Base-by-base conservation (phyloP, 768 basidiomycete species). In the Mycena latifolia region DNA sequence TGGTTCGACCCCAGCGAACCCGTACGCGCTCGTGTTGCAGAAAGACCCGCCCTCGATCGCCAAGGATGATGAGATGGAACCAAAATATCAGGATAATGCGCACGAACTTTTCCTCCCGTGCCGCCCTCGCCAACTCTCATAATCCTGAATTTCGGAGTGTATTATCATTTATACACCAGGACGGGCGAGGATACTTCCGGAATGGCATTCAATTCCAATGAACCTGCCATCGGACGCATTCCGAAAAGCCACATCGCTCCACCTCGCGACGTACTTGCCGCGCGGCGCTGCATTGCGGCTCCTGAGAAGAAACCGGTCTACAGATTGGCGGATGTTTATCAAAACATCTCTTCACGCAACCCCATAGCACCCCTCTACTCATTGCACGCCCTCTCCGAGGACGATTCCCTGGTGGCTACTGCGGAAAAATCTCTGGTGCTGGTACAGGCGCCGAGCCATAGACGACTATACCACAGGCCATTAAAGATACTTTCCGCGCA, bases 141-240 rank as follows among this genome's bases (percentile, higher is more conserved):
- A n/a, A n/a, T n/a, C n/a, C n/a, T n/a, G n/a, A n/a, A n/a, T n/a
- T n/a, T n/a, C n/a, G n/a, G n/a, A 63, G 62, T 48, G 11, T 63
- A 55, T 27, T 63, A 63, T 43, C 54, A 56, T 48, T 15, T 63
- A 10, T 63, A n/a, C 45, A 55, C 61, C 10, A 29, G 24, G 1
- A 8, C 25, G 6, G 61, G 33, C 15, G 61, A 63, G 28, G 61
- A 55, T 10, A 24, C 46, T 1, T 63, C 46, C 20, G 47, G 14
- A 10, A 25, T 17, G 9, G 35, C 53, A 17, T 63, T 63, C 46
- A 25, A 63, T 12, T 20, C 53, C 3, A n/a, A 22, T 24, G 33
- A 50, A 18, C 61, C 61, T 0, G 52, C 45, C 0, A 12, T 55
- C 5, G 61, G 61, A 18, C 47, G 54, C 3, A 41, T 63, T 9